Evolutionary conservation across 345 rosid genomes (phyloP).

Genomic region (Eucalyptus sp.): DNA sequence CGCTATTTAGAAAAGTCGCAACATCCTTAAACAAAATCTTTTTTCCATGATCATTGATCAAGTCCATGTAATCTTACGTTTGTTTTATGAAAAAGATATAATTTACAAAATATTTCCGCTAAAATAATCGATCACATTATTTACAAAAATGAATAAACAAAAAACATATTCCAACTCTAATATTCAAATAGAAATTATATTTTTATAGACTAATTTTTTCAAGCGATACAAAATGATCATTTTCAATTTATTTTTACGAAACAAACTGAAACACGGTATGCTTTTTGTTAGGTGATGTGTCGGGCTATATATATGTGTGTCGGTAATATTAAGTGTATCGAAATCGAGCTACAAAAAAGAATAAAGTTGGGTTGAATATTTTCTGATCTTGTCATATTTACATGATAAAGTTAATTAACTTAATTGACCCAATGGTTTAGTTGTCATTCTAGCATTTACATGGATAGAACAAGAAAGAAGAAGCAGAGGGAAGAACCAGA

Average conservation of each 20-base stretch:
- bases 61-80: not conserved
- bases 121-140: not conserved
- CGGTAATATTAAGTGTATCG: not conserved
- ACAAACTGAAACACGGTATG: accelerated
- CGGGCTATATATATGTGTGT: not conserved
- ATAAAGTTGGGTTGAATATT: not conserved
- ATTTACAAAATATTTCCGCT: not conserved
- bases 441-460: not conserved
- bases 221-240: accelerated
- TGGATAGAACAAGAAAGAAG: not conserved
- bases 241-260: not conserved
- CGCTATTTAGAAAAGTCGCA: not conserved
- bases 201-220: not conserved
- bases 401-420: not conserved
- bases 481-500: not conserved
- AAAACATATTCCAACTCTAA: not conserved
- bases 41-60: accelerated
- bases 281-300: not conserved
- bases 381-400: not conserved
- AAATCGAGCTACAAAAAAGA: not conserved
- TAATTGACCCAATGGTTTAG: not conserved
- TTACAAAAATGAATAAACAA: not conserved
- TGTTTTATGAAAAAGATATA: not conserved
- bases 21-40: not conserved
- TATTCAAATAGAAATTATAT: not conserved